Base-by-base conservation (phyloP, 345 rosid species). In the Raphanus raphanistrum region DNA sequence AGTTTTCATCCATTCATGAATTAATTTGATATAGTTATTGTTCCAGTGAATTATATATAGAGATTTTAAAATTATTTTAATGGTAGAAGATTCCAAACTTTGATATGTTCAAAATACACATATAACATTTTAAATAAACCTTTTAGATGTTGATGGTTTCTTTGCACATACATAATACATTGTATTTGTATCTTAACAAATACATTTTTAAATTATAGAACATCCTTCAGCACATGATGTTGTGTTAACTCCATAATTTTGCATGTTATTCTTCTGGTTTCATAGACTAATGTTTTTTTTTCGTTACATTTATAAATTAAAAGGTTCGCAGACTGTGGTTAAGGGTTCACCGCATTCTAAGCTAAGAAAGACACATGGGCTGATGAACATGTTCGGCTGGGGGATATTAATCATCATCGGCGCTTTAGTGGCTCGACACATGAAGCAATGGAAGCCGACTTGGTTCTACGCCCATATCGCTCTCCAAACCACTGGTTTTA, bases 301-400 rank as follows among this genome's bases (percentile, higher is more conserved):
- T 60, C 11, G 27, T 55, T 66, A 13, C 8, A 33, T 33, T 66
- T 43, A 33, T 45, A 12, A 61, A 67, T 6, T 0, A 45, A 76
- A 61, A 68, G 76, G 70, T 68, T 66, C 72, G 65, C 84, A 76
- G 41, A 75, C 76, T 73, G 81, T 72, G 54, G 79, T 77, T 26
- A 74, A 76, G 60, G 74, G 59, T 55, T 17, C 64, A 15, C 87
- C 85, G 6, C 3, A 84, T 1, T 33, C 82, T 4, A 76, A 36
- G 36, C 71, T 94, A 68, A 87, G 89, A 82, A 89, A 65, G 87
- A 76, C 81, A 82, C 97, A 94, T 82, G 98, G 98, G 73, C 17
- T 84, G 5, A 62, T 94, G 80, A 88, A 82, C 84, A 94, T 89
- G 86, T 8, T 87, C 6, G 87, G 97, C 0, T 94, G 98, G 97